Base-by-base conservation (phyloP, 805 yeast genomes). In the Zygoascus flipseniorum region DNA sequence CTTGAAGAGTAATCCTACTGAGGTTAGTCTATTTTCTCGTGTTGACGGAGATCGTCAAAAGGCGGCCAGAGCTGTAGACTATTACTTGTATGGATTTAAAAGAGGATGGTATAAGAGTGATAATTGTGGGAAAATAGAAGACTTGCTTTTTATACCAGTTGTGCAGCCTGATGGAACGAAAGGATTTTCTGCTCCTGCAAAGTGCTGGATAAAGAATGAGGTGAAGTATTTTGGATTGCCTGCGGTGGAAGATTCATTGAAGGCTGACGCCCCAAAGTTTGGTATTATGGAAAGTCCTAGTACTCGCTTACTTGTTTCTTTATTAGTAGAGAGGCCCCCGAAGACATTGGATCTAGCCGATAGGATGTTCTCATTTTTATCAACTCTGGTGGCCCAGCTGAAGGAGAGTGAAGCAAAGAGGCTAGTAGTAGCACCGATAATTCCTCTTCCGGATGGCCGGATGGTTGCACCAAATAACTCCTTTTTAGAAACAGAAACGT, bases 261-360 rank as follows among this genome's bases (percentile, higher is more conserved):
- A 55, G 9, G 52, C 55, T 6, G 66, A 61, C 28, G 67, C 67
- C 5, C 58, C 63, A 57, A 59, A 61, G 28, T 58, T 71, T 9
- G 72, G 72, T 1, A 65, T 71, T 1, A 51, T 43, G 10, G 44
- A 48, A 26, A 52, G 59, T 13, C 74, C 75, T 2, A 51, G 58
- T 0, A 43, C 63, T 1, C 39, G 45, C 2, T 26, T 13, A 8
- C 52, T 70, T 5, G 41, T 66, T 3, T 8, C 11, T 13, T 8
- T 10, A 9, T 10, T 48, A 16, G 37, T 48, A 8, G 19, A 48
- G 13, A 35, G 19, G 10, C 71, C 68, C 1, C 67, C 69, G 2
- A 35, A 20, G 6, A 47, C 58, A 1, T n/a, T 58, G 32, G 53
- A 55, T 0, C 53, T 55, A 20, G 65, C 65, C 1, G 56, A 65